Evolutionary conservation across 768 basidiomycete genomes (phyloP), one percentile per base, ranked within the genome.

Genomic region (Tulasnella sp.): DNA sequence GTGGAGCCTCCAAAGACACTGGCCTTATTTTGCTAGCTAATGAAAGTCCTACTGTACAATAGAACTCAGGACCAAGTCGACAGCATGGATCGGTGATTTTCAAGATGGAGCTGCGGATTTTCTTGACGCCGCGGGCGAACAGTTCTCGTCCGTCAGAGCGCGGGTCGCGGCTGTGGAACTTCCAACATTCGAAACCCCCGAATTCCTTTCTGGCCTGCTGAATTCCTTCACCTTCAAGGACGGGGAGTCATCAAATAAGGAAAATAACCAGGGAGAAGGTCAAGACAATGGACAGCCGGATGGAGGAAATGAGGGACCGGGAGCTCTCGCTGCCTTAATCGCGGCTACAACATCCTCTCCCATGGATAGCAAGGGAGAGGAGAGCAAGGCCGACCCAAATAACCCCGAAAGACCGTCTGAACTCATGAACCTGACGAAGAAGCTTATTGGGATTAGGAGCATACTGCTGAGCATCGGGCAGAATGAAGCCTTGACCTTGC

Each of bases 391-490:
- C 18, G 56, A 75, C 52, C 72, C 74, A 4, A 80, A 77, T 56
- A 80, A 80, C 42, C 52, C 74, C 27, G 84, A 87, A 12, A 87
- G 88, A 48, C 91, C 91, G 80, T 95, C 97, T 82, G 94, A 94
- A 18, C 89, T 99, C 71, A 94, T 99, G 92, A 91, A 97, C 82
- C 87, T 99, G 78, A 99, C 98, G 2, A 89, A 89, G 84, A 99
- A 97, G 84, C 90, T 99, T 79, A 99, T 99, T 84, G 97, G 97
- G 85, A 98, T 99, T 83, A 88, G 98, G 79, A 92, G 89, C 81
- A 97, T 99, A 89, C 87, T 99, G n/a, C 88, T 99, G 34, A 93
- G 94, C 83, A 97, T 99, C 77, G 98, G 98, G 85, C 96, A 99
- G 85, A 96, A 93, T 81, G 97, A 98, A 82, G 90, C 92, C 9